Base-by-base conservation (phyloP, 805 yeast species). In the Monosporozyma aerobia region DNA sequence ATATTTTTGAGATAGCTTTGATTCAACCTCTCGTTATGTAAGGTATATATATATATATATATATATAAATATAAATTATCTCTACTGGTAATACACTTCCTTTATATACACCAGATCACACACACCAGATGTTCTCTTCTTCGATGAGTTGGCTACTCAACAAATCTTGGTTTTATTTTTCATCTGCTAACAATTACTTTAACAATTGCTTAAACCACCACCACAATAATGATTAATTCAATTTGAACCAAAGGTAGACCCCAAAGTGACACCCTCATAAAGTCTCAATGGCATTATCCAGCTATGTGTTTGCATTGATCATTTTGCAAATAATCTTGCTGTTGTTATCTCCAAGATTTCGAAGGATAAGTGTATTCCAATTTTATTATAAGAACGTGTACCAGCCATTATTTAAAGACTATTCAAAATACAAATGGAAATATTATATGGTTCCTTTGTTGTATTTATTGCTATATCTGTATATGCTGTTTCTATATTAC, bases 381-480 rank as follows among this genome's bases (percentile, higher is more conserved):
- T 35, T 59, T 51, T 67, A 65, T 48, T 67, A 69, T 51, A 49
- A 35, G 9, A 29, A 52, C 4, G 53, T 67, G 4, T 68, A 60
- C 49, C 52, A 56, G 29, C 70, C 69, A 9, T 27, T 67, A 1
- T 46, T 62, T 10, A 54, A 54, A 37, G 68, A 65, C 37, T 53
- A 53, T 10, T 45, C 55, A 3, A 51, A 55, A n/a, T 59, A 55
- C 49, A 52, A 59, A 11, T 63, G 64, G 64, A 67, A 67, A 47
- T 63, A 56, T 48, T 51, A 59, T 44, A n/a, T 63, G 3, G 64
- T 68, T 0, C 73, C 73, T 2, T 4, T 51, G 1, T 63, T 69
- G 35, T 69, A 68, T 49, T 46, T 59, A 5, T 29, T 55, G 1
- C 40, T 69, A 10, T 64, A 63, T 51, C 3, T 51, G 2, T 61